Conservation (phyloP, 768 basidiomycete species). For the Suillus cothurnatus region DNA sequence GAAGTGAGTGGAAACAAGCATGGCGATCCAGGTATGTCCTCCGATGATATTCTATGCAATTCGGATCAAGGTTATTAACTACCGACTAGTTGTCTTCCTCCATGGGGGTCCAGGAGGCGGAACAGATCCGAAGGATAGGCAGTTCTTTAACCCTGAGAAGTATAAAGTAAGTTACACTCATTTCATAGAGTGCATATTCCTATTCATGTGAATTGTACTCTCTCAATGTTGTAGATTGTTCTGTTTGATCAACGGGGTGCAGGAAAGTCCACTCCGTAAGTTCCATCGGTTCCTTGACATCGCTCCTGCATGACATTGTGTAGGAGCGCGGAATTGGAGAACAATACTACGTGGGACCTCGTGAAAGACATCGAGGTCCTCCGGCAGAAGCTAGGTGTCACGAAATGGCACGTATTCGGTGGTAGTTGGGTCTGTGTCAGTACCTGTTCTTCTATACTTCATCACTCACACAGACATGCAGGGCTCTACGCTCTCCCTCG, state of each 20-base stretch:
- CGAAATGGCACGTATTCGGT: slow-evolving; percentile 94
- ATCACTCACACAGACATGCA: slow-evolving; percentile 20
- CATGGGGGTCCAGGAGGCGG: slow-evolving; percentile 90
- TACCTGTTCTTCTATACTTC: background rate
- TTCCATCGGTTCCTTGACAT: slow-evolving; percentile 10
- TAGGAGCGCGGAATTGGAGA: slow-evolving; percentile 73
- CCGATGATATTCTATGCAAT: slow-evolving; percentile 1
- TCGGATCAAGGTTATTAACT: background rate
- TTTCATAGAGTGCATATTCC: background rate
- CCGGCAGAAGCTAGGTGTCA: slow-evolving; percentile 71
- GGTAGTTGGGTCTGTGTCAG: slow-evolving; percentile 77
- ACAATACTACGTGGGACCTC: slow-evolving; percentile 95
- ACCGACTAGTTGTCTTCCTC: slow-evolving; percentile 68
- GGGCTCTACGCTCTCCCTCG: slow-evolving; percentile 87
- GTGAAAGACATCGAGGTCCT: slow-evolving; percentile 88
- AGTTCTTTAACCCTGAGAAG: slow-evolving; percentile 82
- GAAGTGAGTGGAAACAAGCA: slow-evolving; percentile 79
- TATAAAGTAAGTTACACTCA: slow-evolving; percentile 60
- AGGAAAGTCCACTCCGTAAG: slow-evolving; percentile 85
- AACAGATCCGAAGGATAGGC: slow-evolving; percentile 62
- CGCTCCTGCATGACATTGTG: slow-evolving; percentile 11
- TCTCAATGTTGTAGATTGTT: slow-evolving; percentile 55
- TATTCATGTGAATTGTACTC: slow-evolving; percentile 2
- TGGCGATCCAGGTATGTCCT: slow-evolving; percentile 63
- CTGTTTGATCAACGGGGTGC: slow-evolving; percentile 90